phyloP scores from a whole-genome alignment of 495 filamentous ascomycete species.

The Tuber umbilicatum region DNA sequence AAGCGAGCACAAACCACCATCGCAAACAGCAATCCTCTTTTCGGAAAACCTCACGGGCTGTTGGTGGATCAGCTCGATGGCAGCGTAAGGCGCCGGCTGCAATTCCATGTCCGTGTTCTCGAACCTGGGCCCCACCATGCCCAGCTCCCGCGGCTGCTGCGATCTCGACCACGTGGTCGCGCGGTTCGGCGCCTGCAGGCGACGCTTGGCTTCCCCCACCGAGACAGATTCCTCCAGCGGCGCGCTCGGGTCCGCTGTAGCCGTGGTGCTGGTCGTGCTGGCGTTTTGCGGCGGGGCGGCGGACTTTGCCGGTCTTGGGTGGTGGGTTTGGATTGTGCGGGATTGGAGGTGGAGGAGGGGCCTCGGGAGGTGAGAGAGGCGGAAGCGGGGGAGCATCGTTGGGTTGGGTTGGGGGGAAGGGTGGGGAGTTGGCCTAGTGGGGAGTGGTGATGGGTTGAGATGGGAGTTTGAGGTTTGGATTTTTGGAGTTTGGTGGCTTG shows the following conservation, averaged over 20 bases:
- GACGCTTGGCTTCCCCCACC: slow-evolving; percentile 55
- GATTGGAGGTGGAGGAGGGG: slow-evolving; percentile 49
- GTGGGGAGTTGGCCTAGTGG: too few relatives aligned
- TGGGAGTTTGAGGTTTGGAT: slow-evolving; percentile 8
- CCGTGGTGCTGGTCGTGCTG: slow-evolving; percentile 53
- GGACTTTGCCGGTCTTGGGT: slow-evolving; percentile 49
- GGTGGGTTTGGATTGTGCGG: slow-evolving; percentile 49
- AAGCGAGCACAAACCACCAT: slow-evolving; percentile 53
- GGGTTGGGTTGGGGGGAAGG: slow-evolving; percentile 23
- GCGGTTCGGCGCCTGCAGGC: slow-evolving; percentile 82
- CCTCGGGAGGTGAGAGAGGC: slow-evolving; percentile 41
- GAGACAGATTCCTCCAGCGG: slow-evolving; percentile 55
- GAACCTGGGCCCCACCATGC: slow-evolving; percentile 89
- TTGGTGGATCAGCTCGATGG: slow-evolving; percentile 92
- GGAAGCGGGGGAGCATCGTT: slow-evolving; percentile 21
- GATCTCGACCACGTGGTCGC: slow-evolving; percentile 68
- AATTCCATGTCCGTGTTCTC: slow-evolving; percentile 89
- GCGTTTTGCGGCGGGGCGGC: slow-evolving; percentile 46
- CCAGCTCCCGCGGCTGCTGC: slow-evolving; percentile 70
- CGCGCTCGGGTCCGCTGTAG: slow-evolving; percentile 37
- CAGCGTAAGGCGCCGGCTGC: slow-evolving; percentile 83
- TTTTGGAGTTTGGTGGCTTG: slow-evolving; percentile 7
- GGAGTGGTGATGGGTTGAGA: slow-evolving; percentile 12
- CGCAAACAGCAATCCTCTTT: slow-evolving; percentile 71
- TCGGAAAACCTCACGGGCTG: slow-evolving; percentile 90